Conservation (phyloP, 2,329 filamentous ascomycete genomes). For the Talaromyces sp. region DNA sequence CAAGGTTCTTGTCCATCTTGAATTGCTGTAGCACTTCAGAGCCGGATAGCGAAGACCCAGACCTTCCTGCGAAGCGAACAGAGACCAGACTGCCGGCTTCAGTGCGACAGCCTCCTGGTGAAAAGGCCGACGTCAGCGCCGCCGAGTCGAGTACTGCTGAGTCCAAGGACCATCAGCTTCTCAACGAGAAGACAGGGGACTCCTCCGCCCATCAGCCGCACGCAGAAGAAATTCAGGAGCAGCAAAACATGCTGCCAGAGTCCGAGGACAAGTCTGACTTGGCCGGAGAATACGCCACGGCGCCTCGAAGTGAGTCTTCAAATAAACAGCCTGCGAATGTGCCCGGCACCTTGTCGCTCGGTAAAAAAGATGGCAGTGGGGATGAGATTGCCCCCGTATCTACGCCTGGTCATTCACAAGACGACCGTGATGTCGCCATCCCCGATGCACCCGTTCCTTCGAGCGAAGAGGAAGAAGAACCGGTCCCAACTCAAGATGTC, state of each 20-base stretch:
- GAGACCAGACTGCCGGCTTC: conserved; percentile 33
- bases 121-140: conserved; percentile 34
- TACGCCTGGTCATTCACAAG: conserved; percentile 13
- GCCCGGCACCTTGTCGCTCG: not conserved
- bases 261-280: not conserved
- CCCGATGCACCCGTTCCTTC: conserved; percentile 46
- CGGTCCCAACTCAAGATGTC: conserved; percentile 35
- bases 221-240: conserved; percentile 21
- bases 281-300: conserved; percentile 20
- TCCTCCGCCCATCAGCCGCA: conserved; percentile 22
- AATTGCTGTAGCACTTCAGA: conserved; percentile 44
- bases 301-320: conserved; percentile 13
- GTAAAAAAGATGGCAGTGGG: conserved; percentile 4
- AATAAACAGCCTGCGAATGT: not conserved
- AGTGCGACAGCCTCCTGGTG: conserved; percentile 29
- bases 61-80: conserved; percentile 42
- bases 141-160: conserved; percentile 36
- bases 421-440: conserved; percentile 59
- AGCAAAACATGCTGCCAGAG: conserved; percentile 22
- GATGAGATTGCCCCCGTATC: conserved; percentile 3
- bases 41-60: conserved; percentile 40
- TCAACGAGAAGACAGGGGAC: conserved; percentile 33
- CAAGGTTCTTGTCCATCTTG: conserved; percentile 41
- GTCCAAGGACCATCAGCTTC: conserved; percentile 30
- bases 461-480: conserved; percentile 43